Conservation (phyloP, 2,329 filamentous ascomycete species). For the Ophiognomonia clavigignenti-juglandacearum region DNA sequence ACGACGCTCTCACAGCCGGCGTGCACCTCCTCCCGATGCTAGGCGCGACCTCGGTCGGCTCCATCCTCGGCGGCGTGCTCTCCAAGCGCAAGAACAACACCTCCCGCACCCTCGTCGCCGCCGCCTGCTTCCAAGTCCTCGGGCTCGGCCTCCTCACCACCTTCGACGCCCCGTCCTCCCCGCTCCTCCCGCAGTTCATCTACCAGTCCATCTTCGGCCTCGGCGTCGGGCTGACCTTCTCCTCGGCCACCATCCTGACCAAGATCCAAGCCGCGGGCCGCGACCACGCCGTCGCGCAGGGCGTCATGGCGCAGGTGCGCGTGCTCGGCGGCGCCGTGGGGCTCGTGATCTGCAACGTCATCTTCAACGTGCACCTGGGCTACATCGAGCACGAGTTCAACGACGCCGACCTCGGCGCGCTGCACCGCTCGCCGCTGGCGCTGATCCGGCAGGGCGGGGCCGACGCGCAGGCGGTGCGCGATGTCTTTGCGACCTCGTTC, state of each 20-base stretch:
- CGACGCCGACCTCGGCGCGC: slow-evolving; percentile 31
- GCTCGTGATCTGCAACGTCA: slow-evolving; percentile 52
- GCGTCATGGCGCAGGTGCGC: slow-evolving; percentile 54
- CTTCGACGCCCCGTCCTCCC: slow-evolving; percentile 26
- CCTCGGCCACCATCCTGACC: slow-evolving; percentile 53
- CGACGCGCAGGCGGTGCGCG: slow-evolving; percentile 30
- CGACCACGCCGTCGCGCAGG: slow-evolving; percentile 54
- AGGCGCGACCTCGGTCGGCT: slow-evolving; percentile 50
- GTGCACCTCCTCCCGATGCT: slow-evolving; percentile 55
- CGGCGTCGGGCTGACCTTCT: slow-evolving; percentile 54
- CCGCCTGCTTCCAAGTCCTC: slow-evolving; percentile 46
- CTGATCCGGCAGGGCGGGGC: slow-evolving; percentile 29
- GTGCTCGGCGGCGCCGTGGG: slow-evolving; percentile 57
- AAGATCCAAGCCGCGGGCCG: slow-evolving; percentile 44
- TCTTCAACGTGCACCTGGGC: slow-evolving; percentile 45
- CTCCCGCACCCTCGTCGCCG: slow-evolving; percentile 43
- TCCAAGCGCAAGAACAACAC: slow-evolving; percentile 52
- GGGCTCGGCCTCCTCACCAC: slow-evolving; percentile 47
- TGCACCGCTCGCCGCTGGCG: slow-evolving; percentile 40
- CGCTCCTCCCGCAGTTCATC: slow-evolving; percentile 41
- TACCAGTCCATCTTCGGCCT: slow-evolving; percentile 54
- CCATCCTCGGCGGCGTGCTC: slow-evolving; percentile 48
- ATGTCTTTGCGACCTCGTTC: slow-evolving; percentile 42
- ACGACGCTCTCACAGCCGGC: slow-evolving; percentile 49
- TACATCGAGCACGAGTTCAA: slow-evolving; percentile 28